Conservation (phyloP, 2,329 filamentous ascomycete genomes). For the Colletotrichum sp. region DNA sequence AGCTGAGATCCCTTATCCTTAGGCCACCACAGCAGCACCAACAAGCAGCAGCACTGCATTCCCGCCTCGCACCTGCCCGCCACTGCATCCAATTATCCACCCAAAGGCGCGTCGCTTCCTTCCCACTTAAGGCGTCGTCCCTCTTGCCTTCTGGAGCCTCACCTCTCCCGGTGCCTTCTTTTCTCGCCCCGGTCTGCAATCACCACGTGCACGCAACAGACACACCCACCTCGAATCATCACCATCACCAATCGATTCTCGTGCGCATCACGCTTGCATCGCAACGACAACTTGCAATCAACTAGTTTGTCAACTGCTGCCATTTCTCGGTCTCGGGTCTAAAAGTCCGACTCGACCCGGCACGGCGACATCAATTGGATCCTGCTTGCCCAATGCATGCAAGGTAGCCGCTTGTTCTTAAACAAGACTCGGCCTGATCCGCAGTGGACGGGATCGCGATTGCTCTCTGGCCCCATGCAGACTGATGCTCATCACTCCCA, state of each 20-base stretch:
- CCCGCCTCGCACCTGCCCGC: slow-evolving; percentile 16
- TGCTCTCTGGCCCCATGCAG: slow-evolving; percentile 15
- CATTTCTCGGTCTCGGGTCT: not conserved
- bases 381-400: slow-evolving; percentile 7
- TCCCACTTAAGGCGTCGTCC: not conserved
- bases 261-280: not conserved
- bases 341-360: not conserved
- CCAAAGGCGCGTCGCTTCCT: not conserved
- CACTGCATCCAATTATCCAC: slow-evolving; percentile 7
- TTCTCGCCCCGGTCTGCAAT: not conserved
- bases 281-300: not conserved
- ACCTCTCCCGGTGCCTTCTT: not conserved
- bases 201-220: not conserved
- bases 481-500: not conserved
- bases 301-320: not conserved
- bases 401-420: slow-evolving; percentile 9
- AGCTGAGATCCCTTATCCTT: not conserved
- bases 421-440: slow-evolving; percentile 20
- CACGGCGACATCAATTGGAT: not conserved
- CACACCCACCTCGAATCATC: not conserved
- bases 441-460: slow-evolving; percentile 20
- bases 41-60: slow-evolving; percentile 15
- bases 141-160: slow-evolving; percentile 7
- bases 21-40: not conserved
- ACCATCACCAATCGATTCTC: not conserved